Evolutionary conservation across 2,329 filamentous ascomycete species (phyloP), one percentile per base, ranked within the genome.

Genomic region (Achaetomium macrosporum): DNA sequence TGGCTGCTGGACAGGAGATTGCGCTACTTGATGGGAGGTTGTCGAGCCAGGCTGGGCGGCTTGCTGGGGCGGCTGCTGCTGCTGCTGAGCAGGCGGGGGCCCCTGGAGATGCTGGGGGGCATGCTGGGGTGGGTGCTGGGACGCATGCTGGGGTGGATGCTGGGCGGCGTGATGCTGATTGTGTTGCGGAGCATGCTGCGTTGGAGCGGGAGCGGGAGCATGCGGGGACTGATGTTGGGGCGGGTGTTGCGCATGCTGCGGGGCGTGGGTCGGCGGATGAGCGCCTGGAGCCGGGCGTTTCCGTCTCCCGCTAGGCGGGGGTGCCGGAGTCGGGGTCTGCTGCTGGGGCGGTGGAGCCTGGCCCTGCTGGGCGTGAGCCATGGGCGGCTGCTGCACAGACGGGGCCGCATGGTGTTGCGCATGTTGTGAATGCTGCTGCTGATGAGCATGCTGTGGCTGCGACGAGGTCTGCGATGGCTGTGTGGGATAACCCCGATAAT

Each of bases 311-410:
- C 68, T 60, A 55, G 69, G 67, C 19, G 69, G 63, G 40, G 72
- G 68, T 10, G 71, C 67, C 40, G 71, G 69, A 5, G 69, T 67
- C 35, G 72, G 68, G 11, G 70, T 65, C 61, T 69, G 69, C 57
- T 70, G 69, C 56, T 69, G 70, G 29, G 67, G 64, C 30, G 66
- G 68, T 42, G 69, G 66, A 37, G 56, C 54, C 33, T 62, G 60
- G 15, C 50, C 53, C 57, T 61, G 62, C 20, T 54, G 61, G 41
- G 55, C 55, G 51, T 63, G 62, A 45, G 54, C 43, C 57, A 62
- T 61, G 20, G 56, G 31, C 42, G 5, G 33, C 33, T 48, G 56
- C 51, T 60, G 58, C 16, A 54, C 49, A n/a, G 53, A 62, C 41
- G 65, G 62, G 44, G 57, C 56, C 20, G 54, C 42, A 43, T 73